Percentiles rank a stretch among this genome's conserved stretches.
Conservation (phyloP, 2,329 filamentous ascomycete species). For the Fusarium transvaalense region DNA sequence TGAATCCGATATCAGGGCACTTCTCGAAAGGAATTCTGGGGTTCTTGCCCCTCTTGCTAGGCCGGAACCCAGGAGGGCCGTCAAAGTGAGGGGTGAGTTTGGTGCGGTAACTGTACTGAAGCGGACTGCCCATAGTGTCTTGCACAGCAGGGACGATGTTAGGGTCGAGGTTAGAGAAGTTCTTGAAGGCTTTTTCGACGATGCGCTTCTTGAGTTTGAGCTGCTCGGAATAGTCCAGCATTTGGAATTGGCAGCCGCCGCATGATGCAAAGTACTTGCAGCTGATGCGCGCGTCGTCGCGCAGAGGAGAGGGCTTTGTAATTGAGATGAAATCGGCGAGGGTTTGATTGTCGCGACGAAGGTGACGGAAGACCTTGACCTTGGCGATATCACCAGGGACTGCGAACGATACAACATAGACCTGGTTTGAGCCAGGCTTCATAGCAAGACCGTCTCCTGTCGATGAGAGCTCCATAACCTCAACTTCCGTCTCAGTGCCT, state of each 20-base stretch:
- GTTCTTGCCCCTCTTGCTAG: constrained; percentile 64
- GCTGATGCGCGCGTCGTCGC: constrained; percentile 80
- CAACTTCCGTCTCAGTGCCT: constrained; percentile 82
- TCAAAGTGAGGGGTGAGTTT: constrained; percentile 98
- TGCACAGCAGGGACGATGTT: constrained; percentile 80
- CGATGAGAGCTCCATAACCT: constrained; percentile 86
- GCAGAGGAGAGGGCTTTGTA: constrained; percentile 76
- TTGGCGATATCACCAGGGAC: constrained; percentile 85
- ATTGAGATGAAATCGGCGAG: constrained; percentile 87
- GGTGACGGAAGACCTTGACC: constrained; percentile 83
- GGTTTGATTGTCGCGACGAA: constrained; percentile 74
- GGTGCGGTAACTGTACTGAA: constrained; percentile 94
- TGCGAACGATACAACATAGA: constrained; percentile 91
- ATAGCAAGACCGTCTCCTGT: constrained; percentile 91
- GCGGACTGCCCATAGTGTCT: constrained; percentile 89
- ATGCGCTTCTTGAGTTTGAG: constrained; percentile 86
- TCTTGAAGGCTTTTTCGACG: constrained; percentile 89
- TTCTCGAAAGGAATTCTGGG: constrained; percentile 64
- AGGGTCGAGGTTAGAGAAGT: constrained; percentile 87
- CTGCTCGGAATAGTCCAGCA: constrained; percentile 91
- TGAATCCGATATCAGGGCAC: constrained; percentile 89
- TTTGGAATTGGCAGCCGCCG: constrained; percentile 96
- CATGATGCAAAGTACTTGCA: constrained; percentile 92
- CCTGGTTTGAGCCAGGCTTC: constrained; percentile 69
- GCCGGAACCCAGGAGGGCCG: constrained; percentile 71